Base-by-base conservation (phyloP, 2,329 filamentous ascomycete genomes). In the Pyrenochaeta sp. region DNA sequence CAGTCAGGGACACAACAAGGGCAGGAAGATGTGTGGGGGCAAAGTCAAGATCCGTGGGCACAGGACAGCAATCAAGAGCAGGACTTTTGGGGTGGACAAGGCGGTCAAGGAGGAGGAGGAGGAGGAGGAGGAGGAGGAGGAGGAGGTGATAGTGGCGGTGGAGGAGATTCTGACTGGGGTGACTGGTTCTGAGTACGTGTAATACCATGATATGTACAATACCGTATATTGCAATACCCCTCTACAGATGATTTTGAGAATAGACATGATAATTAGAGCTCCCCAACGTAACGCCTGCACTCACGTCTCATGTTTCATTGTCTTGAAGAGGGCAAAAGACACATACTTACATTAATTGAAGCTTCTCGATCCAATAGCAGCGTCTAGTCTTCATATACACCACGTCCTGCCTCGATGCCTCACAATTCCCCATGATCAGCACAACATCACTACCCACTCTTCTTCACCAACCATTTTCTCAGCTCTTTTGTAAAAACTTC, bases 121-220 rank as follows among this genome's bases (percentile, higher is more conserved):
- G 75, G 77, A 22, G 71, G 79, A 28, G 73, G 76, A 19, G 19
- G 19, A 19, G 53, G 72, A 19, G 78, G 80, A 45, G 75, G 77
- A 22, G 71, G 79, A 28, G 73, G 76, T 25, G 77, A 54, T 12
- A 64, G 60, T 34, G 66, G 65, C 10, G 65, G 62, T 2, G 69
- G 65, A 24, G 67, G 64, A 22, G 67, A 61, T 5, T 69, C 64
- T 15, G 67, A 66, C 43, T 69, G 66, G 65, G 57, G 59, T 3
- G 71, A 73, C 50, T 72, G 66, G 60, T 72, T 72, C 37, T 68
- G 52, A 62, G 45, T 22, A 13, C 22, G 3, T 47, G 45, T 22
- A 47, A n/a, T 9, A 47, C 9, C 9, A 47, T 10, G 28, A 10
- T 6, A 10, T 47, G 45, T 47, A 47, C 22, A 9, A 47, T 13